phyloP scores from a whole-genome alignment of 352 stramenopile genomes.

The Phytophthora niederhauseri region DNA sequence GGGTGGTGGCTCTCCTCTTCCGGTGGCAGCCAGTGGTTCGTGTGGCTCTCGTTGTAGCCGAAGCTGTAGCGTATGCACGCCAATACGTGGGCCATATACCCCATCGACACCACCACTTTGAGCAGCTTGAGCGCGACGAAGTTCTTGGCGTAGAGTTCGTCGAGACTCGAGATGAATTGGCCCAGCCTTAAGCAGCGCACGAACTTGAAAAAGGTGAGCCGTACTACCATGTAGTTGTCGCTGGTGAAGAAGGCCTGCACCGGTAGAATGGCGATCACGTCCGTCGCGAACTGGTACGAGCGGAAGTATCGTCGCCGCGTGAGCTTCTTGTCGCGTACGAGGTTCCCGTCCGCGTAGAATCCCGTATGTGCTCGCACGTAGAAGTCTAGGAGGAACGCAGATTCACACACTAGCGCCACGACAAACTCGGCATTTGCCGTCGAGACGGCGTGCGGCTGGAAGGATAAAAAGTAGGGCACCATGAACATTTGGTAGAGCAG shows the following conservation, averaged over 20 bases:
- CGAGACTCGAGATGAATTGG: slow-evolving; percentile 55
- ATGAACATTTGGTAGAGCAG: slow-evolving; percentile 63
- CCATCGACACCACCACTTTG: slow-evolving; percentile 55
- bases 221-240: slow-evolving; percentile 22
- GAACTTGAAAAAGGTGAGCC: slow-evolving; percentile 46
- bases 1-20: slow-evolving; percentile 31
- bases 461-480: slow-evolving; percentile 60
- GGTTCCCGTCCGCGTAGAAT: slow-evolving; percentile 64
- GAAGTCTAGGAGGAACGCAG: slow-evolving; percentile 61
- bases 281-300: slow-evolving; percentile 51
- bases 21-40: slow-evolving; percentile 60
- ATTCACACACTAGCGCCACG: slow-evolving; percentile 41
- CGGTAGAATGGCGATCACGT: slow-evolving; percentile 55
- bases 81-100: slow-evolving; percentile 61
- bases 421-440: slow-evolving; percentile 30
- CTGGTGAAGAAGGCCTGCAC: slow-evolving; percentile 8
- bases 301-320: slow-evolving; percentile 54
- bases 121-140: slow-evolving; percentile 58
- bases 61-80: slow-evolving; percentile 68
- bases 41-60: slow-evolving; percentile 50
- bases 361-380: slow-evolving; percentile 61
- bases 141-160: slow-evolving; percentile 67
- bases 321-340: slow-evolving; percentile 50
- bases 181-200: slow-evolving; percentile 47
- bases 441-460: slow-evolving; percentile 29